These are phyloP conservation scores for Trichosporon sp. DNA, from an alignment of 1,284 basidiomycete genomes.

Conservation along the genomic window DNA sequence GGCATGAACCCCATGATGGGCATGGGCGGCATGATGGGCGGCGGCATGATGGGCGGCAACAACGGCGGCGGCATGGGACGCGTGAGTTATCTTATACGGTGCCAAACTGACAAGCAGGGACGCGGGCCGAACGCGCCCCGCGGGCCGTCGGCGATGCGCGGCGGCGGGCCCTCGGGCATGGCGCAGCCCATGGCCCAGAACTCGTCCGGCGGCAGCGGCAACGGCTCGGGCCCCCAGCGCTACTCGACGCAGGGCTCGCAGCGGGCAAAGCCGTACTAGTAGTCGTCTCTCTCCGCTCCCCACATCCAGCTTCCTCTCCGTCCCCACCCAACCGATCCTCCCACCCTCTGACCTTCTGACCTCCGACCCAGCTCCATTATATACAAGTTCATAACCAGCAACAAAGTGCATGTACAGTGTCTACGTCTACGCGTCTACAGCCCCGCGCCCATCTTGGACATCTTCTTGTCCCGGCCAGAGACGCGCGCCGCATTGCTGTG, in stretches of 20 bases:
- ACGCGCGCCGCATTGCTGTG: constrained; percentile 49
- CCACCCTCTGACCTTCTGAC: not conserved
- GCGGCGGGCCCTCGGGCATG: constrained; percentile 40
- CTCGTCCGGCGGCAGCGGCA: constrained; percentile 52
- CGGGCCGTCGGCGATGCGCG: constrained; percentile 52
- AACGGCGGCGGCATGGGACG: constrained; percentile 36
- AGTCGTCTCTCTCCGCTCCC: not conserved
- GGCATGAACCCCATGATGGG: constrained; percentile 15
- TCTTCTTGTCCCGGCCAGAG: constrained; percentile 49
- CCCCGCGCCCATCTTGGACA: constrained; percentile 44
- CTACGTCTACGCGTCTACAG: not conserved
- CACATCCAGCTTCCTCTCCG: not conserved
- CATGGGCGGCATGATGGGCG: constrained; percentile 15
- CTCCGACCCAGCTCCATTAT: not conserved
- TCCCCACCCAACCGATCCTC: too few species aligned
- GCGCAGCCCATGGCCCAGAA: constrained; percentile 51
- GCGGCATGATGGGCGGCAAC: constrained; percentile 18
- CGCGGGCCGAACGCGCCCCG: constrained; percentile 44
- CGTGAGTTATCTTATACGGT: constrained; percentile 6
- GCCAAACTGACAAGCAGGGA: constrained; percentile 11
- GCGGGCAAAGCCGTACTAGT: constrained; percentile 46
- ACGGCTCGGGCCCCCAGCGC: constrained; percentile 65
- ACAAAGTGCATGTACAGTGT: constrained; percentile 6
- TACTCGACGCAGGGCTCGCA: constrained; percentile 47
- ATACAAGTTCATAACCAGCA: not conserved